A percentile compares a stretch with the other conserved stretches of the same genome.
These are phyloP conservation scores for Rhodotorula sp. DNA, from an alignment of 1,284 basidiomycete genomes.

Conservation along the genomic window DNA sequence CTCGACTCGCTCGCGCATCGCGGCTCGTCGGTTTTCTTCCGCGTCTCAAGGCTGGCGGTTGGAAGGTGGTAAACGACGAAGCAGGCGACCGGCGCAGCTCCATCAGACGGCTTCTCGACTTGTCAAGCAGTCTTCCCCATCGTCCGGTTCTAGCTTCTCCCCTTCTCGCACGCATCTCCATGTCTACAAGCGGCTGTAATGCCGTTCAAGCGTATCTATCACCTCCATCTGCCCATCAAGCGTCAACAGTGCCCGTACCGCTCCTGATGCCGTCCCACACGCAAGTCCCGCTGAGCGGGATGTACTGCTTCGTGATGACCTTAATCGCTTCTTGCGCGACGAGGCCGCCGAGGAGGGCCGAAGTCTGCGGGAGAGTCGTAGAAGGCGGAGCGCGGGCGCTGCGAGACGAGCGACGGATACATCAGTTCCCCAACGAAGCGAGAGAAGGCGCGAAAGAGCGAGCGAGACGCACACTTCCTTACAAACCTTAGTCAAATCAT, in stretches of 20 bases:
- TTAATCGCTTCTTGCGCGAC: slow-evolving; percentile 99
- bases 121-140: too few species aligned
- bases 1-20: too few species aligned
- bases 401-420: background rate
- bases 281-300: slow-evolving; percentile 77
- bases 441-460: background rate
- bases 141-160: too few species aligned
- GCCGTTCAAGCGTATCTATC: background rate
- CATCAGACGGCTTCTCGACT: too few species aligned
- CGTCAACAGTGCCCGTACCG: slow-evolving; percentile 18
- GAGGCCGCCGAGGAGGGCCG: slow-evolving; percentile 88
- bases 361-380: slow-evolving; percentile 79
- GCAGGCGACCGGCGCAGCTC: too few species aligned
- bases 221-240: slow-evolving; percentile 9
- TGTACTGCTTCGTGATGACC: slow-evolving; percentile 92
- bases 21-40: background rate
- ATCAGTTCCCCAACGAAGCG: background rate
- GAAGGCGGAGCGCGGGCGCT: slow-evolving; percentile 37
- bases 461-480: slow-evolving; percentile 70
- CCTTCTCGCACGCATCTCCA: too few species aligned
- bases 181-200: background rate
- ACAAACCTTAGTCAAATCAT: slow-evolving; percentile 63
- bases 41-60: background rate
- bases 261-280: slow-evolving; percentile 74
- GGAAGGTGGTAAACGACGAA: too few species aligned